Evolutionary conservation across 805 yeast species (phyloP).

Genomic region (Candida khao-thaluensis): DNA sequence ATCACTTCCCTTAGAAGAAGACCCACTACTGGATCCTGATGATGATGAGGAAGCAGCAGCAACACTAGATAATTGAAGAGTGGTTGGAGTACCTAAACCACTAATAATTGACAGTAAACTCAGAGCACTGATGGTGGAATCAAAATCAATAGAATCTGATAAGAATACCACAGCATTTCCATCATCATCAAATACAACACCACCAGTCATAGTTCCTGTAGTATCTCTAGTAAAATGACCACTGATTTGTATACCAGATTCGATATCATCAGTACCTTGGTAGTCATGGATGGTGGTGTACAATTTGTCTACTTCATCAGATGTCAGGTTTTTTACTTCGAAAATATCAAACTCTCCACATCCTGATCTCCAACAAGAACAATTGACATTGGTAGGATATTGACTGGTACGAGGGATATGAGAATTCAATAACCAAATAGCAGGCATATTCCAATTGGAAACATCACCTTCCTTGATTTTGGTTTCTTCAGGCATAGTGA

Average conservation of each 20-base stretch:
- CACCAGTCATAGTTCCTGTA: slow-evolving; percentile 57
- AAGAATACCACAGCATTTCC: slow-evolving; percentile 64
- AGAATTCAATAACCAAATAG: slow-evolving; percentile 93
- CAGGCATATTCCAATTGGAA: slow-evolving; percentile 77
- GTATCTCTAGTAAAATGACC: slow-evolving; percentile 60
- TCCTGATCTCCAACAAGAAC: slow-evolving; percentile 93
- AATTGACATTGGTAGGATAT: slow-evolving; percentile 74
- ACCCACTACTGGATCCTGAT: slow-evolving; percentile 16
- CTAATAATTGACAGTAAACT: slow-evolving; percentile 48
- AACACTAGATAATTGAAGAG: slow-evolving; percentile 26
- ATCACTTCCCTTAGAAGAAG: slow-evolving; percentile 22
- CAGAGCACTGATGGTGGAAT: slow-evolving; percentile 42
- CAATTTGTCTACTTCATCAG: slow-evolving; percentile 35
- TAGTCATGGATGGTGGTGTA: slow-evolving; percentile 72
- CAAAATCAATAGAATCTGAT: slow-evolving; percentile 52
- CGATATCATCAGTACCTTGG: slow-evolving; percentile 67
- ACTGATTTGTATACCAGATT: slow-evolving; percentile 54
- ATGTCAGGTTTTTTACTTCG: slow-evolving; percentile 58
- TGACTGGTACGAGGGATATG: slow-evolving; percentile 95
- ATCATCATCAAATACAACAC: slow-evolving; percentile 63
- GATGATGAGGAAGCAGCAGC: slow-evolving; percentile 7
- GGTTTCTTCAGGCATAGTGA: slow-evolving; percentile 61
- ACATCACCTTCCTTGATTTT: slow-evolving; percentile 18
- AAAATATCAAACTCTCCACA: slow-evolving; percentile 98
- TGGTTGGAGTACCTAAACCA: slow-evolving; percentile 28